A percentile compares a stretch with the other conserved stretches of the same genome.
Conservation (phyloP, 1,284 basidiomycete species). For the Ganoderma meredithae region DNA sequence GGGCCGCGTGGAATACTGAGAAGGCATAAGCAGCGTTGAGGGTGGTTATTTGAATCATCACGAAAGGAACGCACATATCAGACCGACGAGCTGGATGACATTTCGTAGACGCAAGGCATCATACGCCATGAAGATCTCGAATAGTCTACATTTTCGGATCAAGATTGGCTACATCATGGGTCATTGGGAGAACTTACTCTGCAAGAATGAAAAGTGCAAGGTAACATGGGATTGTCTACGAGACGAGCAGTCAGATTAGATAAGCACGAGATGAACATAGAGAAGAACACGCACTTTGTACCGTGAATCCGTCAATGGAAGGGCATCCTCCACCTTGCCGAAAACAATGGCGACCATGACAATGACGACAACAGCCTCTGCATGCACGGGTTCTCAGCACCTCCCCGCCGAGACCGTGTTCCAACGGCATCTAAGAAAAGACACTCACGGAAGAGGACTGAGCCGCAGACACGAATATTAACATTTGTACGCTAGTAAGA, state of each 20-base stretch:
- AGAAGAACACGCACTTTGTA: conserved; percentile 58
- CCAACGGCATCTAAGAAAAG: not conserved
- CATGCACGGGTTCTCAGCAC: conserved; percentile 11
- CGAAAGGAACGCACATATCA: conserved; percentile 58
- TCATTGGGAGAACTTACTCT: conserved; percentile 56
- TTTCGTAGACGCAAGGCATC: conserved; percentile 80
- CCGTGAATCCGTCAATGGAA: conserved; percentile 49
- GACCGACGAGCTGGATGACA: conserved; percentile 77
- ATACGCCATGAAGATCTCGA: conserved; percentile 76
- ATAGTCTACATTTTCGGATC: conserved; percentile 55
- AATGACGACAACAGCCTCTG: conserved; percentile 59
- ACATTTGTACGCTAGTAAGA: not conserved
- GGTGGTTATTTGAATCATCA: not conserved
- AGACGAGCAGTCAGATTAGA: conserved; percentile 6
- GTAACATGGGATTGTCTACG: conserved; percentile 83
- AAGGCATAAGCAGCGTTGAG: not conserved
- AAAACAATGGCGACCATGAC: conserved; percentile 53
- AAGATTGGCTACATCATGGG: conserved; percentile 1
- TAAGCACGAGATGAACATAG: not conserved
- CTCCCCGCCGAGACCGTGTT: conserved; percentile 5
- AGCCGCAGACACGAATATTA: conserved; percentile 5
- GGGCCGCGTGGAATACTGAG: conserved; percentile 75
- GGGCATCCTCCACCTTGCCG: conserved; percentile 61
- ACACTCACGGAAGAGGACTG: conserved; percentile 43
- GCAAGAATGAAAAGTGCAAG: conserved; percentile 82